Evolutionary conservation across 257 asterid genomes (phyloP).

Genomic region (Solanum sejunctum): DNA sequence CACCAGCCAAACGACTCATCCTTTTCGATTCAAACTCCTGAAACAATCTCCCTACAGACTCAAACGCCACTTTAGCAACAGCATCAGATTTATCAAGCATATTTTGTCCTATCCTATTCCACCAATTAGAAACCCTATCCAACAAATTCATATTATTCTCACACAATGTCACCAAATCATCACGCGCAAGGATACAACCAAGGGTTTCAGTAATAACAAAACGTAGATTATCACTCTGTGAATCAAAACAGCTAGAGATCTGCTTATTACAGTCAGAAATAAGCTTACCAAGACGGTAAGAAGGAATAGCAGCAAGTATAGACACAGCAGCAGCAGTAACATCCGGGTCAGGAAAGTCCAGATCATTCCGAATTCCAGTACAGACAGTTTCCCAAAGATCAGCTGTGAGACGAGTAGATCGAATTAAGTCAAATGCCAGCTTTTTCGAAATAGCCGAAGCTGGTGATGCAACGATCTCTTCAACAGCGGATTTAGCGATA

Average conservation of each 20-base stretch:
- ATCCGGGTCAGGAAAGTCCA: constrained; percentile 84
- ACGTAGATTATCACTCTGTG: constrained; percentile 60
- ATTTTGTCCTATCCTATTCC: constrained; percentile 63
- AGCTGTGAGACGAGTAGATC: constrained; percentile 78
- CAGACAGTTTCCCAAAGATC: constrained; percentile 81
- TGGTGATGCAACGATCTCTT: constrained; percentile 87
- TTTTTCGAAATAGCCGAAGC: constrained; percentile 84
- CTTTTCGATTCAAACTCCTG: constrained; percentile 84
- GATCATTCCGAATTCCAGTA: constrained; percentile 66
- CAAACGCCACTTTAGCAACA: constrained; percentile 74
- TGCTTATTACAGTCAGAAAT: constrained; percentile 68
- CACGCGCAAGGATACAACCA: constrained; percentile 80
- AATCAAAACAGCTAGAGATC: constrained; percentile 72
- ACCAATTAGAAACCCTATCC: constrained; percentile 81
- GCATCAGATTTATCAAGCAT: constrained; percentile 76
- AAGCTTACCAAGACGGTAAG: constrained; percentile 65
- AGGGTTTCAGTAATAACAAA: constrained; percentile 75
- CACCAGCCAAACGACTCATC: constrained; percentile 90
- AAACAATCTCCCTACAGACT: constrained; percentile 64
- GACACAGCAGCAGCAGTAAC: constrained; percentile 88
- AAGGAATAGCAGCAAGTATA: constrained; percentile 78
- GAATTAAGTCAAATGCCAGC: constrained; percentile 80
- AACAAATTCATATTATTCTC: constrained; percentile 70
- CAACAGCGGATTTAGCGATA: constrained; percentile 82
- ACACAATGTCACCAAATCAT: constrained; percentile 71